Conservation (phyloP, 2,329 filamentous ascomycete genomes). For the Ceratocystis harringtonii region DNA sequence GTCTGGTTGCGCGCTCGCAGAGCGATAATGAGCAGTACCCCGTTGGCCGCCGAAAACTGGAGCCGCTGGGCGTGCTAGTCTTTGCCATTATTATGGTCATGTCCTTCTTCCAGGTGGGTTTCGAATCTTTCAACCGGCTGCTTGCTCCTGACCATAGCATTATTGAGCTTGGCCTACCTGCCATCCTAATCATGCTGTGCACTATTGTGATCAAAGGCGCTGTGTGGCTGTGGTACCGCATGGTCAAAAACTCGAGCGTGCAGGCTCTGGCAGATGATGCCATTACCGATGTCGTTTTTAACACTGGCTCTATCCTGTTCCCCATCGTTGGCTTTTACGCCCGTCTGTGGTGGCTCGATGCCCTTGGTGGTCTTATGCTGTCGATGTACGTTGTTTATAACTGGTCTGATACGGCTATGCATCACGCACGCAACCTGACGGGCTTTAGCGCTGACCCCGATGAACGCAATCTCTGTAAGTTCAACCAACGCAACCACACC, state of each 20-base stretch:
- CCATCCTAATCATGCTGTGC: slow-evolving; percentile 63
- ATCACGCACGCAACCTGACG: slow-evolving; percentile 67
- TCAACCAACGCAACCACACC: background rate
- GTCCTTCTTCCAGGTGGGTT: slow-evolving; percentile 62
- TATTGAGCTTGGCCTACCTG: slow-evolving; percentile 56
- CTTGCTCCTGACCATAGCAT: slow-evolving; percentile 46
- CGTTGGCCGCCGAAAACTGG: slow-evolving; percentile 59
- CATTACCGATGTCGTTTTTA: slow-evolving; percentile 73
- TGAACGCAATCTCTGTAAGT: slow-evolving; percentile 55
- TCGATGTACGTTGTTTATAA: slow-evolving; percentile 65
- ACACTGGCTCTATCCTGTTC: slow-evolving; percentile 76
- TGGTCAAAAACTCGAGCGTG: slow-evolving; percentile 74
- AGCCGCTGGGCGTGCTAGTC: slow-evolving; percentile 65
- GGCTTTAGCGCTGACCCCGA: slow-evolving; percentile 66
- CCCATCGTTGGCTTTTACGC: slow-evolving; percentile 64
- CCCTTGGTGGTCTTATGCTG: slow-evolving; percentile 62
- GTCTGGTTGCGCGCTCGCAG: slow-evolving; percentile 48
- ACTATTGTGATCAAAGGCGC: slow-evolving; percentile 70
- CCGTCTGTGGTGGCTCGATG: slow-evolving; percentile 72
- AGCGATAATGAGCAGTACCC: slow-evolving; percentile 64
- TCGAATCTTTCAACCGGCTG: slow-evolving; percentile 54
- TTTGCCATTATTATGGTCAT: slow-evolving; percentile 81
- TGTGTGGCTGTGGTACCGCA: slow-evolving; percentile 76
- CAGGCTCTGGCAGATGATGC: slow-evolving; percentile 53
- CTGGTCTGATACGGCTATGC: slow-evolving; percentile 57